These are phyloP conservation scores for Mikania micrantha DNA, from an alignment of 129 eudicot species.

Conservation along the genomic window DNA sequence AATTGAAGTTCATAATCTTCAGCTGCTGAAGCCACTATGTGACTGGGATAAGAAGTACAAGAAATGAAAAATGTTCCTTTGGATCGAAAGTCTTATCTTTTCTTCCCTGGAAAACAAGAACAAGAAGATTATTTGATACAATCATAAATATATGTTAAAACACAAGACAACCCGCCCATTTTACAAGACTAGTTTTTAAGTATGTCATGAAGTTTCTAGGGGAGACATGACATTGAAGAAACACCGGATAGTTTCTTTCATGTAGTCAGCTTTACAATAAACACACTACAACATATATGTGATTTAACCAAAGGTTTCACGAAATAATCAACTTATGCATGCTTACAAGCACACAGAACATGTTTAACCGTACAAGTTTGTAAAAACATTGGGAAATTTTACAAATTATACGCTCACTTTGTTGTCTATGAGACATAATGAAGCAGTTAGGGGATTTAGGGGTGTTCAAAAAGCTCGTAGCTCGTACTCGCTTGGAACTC, in stretches of 20 bases:
- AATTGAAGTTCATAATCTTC: constrained; percentile 9
- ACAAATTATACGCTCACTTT: no score
- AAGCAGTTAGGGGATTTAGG: no score
- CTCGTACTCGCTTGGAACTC: no score
- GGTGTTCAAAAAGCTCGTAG: no score
- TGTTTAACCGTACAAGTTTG: no score
- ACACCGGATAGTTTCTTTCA: background rate
- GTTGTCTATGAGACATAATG: no score
- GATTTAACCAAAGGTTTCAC: background rate
- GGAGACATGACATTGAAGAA: background rate
- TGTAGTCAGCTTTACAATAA: background rate
- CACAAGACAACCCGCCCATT: no score
- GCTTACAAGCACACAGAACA: no score
- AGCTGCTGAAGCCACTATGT: constrained; percentile 7
- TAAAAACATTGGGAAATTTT: no score
- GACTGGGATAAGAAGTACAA: background rate
- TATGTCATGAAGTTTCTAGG: background rate
- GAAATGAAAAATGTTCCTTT: background rate
- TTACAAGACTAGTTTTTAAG: no score
- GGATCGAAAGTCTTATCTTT: constrained; percentile 1
- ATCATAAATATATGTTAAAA: no score
- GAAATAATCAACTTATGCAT: no score
- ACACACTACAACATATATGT: background rate
- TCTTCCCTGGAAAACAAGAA: constrained; percentile 12
- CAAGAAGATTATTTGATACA: background rate